Conservation (phyloP, 164 flowering plant species). For the Vitis cinerea region DNA sequence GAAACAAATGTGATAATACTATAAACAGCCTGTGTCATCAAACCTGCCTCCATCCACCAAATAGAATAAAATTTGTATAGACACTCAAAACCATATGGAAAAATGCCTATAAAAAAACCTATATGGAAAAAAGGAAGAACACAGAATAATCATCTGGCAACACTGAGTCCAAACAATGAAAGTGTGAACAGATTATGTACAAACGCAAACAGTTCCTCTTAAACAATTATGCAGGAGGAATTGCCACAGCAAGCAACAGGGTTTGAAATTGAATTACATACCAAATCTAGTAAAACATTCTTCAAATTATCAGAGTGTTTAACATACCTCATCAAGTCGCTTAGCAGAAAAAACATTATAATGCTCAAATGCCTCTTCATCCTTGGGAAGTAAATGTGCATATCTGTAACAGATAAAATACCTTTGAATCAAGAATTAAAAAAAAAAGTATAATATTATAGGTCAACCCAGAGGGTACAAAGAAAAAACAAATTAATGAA, state of each 20-base stretch:
- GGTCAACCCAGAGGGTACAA: background rate
- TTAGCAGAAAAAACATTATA: conserved; percentile 65
- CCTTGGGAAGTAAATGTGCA: conserved; percentile 89
- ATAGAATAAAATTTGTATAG: background rate
- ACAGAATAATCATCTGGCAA: background rate
- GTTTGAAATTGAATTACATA: background rate
- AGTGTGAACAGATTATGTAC: background rate
- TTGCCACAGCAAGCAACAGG: background rate
- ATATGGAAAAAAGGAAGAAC: background rate
- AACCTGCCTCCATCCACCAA: background rate
- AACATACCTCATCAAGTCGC: conserved; percentile 85
- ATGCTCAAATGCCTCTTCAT: conserved; percentile 89
- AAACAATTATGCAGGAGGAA: background rate
- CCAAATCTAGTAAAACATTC: background rate
- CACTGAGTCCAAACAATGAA: background rate
- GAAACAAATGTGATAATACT: background rate
- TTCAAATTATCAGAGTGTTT: background rate
- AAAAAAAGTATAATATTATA: too few relatives aligned
- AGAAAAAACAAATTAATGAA: background rate
- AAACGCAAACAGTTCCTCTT: background rate
- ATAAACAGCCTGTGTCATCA: background rate
- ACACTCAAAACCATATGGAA: background rate
- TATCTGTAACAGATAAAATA: conserved; percentile 44
- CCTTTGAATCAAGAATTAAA: background rate
- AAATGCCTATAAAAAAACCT: background rate